Base-by-base conservation (phyloP, 129 eudicot species). In the Smallanthus sonchifolius region DNA sequence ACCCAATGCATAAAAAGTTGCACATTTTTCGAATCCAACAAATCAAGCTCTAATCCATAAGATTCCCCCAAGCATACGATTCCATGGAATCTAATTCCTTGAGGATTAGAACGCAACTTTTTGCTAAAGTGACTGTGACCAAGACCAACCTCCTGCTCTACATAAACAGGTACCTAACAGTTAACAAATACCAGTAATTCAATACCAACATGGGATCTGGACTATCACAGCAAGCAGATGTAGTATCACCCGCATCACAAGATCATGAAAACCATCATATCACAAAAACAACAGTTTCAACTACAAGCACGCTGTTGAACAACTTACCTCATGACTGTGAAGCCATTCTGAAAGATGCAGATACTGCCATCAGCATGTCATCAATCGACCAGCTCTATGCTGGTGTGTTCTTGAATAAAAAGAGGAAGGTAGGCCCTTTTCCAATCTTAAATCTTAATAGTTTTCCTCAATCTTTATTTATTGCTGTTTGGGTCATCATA, bases 331-430 rank as follows among this genome's bases (percentile, higher is more conserved):
- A 92, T 73, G 83, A 87, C 56, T 81, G 42, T 77, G 86, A 85
- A 77, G 79, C 80, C 68, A 85, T 91, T 67, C 39, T 86, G 36
- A 84, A 85, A 75, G 86, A 83, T 75, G 90, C 92, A 38, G 87
- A 87, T 73, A 32, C 77, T 7, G 67, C 55, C 2, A 65, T 88
- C 5, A 83, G 88, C 38, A 81, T 32, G 74, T 81, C 89, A 15
- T 81, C 97, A 28, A 28, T 69, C 6, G 73, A 85, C 11, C 80
- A 69, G 69, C 84, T 86, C n/a, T 70, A 77, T 51, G 72, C 80
- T 54, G 97, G 92, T 47, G 90, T 92, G 20, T 87, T 76, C 77
- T 80, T 92, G 83, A 84, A 87, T 80, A 74, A 87, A 36, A 82
- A 82, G 44, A 81, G 68, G 64, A 82, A 80, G 97, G 96, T 70